phyloP scores from a whole-genome alignment of 2,329 filamentous ascomycete genomes.

The Beauveria pseudobassiana region DNA sequence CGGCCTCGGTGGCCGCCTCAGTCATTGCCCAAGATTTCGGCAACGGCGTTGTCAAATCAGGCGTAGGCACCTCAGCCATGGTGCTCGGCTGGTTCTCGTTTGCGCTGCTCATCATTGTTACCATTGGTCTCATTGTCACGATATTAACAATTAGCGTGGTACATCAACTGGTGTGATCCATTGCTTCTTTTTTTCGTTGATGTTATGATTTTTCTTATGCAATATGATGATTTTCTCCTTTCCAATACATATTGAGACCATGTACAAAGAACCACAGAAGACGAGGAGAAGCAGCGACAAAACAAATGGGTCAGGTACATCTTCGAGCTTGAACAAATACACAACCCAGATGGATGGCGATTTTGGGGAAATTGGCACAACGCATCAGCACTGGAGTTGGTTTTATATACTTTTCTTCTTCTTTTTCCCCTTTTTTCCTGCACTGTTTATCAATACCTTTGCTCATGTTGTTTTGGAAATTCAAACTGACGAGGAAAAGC shows the following conservation, averaged over 20 bases:
- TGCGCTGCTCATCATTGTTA: conserved; percentile 85
- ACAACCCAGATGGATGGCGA: not conserved
- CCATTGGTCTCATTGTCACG: conserved; percentile 91
- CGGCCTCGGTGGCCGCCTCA: conserved; percentile 88
- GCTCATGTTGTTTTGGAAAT: too few species aligned
- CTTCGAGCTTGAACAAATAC: not conserved
- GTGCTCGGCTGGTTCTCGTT: conserved; percentile 98
- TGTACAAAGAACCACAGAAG: not conserved
- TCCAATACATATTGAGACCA: not conserved
- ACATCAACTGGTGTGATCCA: conserved; percentile 43
- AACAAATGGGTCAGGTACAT: not conserved
- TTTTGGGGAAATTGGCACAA: not conserved
- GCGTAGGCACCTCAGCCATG: conserved; percentile 92
- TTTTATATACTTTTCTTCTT: not conserved
- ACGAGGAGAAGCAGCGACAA: too few species aligned
- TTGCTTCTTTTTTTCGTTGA: not conserved
- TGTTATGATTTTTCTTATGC: not conserved
- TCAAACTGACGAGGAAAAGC: too few species aligned
- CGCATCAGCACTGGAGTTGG: conserved; percentile 7
- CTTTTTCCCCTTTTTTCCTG: not conserved
- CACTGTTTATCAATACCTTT: too few species aligned
- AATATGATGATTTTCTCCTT: not conserved
- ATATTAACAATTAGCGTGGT: conserved; percentile 86
- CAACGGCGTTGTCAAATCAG: conserved; percentile 79
- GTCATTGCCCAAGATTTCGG: conserved; percentile 89